Evolutionary conservation across 2,329 filamentous ascomycete genomes (phyloP).

Genomic region (Pseudogymnoascus verrucosus): DNA sequence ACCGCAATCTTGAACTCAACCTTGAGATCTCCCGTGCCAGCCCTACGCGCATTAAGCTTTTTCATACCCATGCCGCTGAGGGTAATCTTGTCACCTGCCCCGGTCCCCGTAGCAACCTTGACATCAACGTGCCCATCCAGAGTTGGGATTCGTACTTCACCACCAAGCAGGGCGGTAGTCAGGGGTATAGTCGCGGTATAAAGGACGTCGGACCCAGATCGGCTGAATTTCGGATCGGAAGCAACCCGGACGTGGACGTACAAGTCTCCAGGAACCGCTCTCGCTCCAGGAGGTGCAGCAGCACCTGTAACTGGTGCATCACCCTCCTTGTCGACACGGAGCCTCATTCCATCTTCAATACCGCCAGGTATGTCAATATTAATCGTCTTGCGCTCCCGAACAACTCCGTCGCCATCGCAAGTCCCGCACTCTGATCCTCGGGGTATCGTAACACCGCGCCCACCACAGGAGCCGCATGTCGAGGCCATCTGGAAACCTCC

Average conservation of each 20-base stretch:
- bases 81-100: conserved; percentile 85
- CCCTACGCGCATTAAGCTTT: conserved; percentile 61
- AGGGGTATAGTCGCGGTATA: conserved; percentile 88
- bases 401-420: conserved; percentile 76
- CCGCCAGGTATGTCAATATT: conserved; percentile 88
- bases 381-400: conserved; percentile 74
- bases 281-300: conserved; percentile 51
- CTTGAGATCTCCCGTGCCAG: conserved; percentile 69
- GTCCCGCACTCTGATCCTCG: conserved; percentile 71
- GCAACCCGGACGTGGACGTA: conserved; percentile 86
- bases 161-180: conserved; percentile 86
- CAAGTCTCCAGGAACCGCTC: conserved; percentile 73
- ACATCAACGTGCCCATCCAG: conserved; percentile 85
- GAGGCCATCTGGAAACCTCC: conserved; percentile 95
- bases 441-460: conserved; percentile 68
- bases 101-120: conserved; percentile 84
- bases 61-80: conserved; percentile 91
- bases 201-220: conserved; percentile 80
- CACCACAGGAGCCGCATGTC: conserved; percentile 75
- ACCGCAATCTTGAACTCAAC: conserved; percentile 93
- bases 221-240: conserved; percentile 82
- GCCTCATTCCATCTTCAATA: conserved; percentile 91
- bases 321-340: conserved; percentile 77
- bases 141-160: conserved; percentile 82
- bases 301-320: conserved; percentile 75